Conservation (phyloP, 257 asterid species). For the Solanum bukasovii region DNA sequence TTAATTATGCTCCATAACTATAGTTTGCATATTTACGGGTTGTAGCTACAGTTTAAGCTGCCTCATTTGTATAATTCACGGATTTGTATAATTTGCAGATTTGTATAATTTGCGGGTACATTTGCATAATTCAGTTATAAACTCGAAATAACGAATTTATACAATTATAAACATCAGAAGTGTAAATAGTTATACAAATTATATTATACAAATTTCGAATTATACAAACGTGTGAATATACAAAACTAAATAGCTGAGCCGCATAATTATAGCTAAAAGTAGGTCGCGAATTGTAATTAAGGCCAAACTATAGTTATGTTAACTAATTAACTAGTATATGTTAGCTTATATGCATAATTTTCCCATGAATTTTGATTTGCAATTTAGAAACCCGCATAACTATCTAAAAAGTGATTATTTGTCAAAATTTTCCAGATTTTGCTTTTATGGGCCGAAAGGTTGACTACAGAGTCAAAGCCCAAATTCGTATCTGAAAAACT, state of each 20-base stretch:
- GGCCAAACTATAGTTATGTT: too few relatives aligned
- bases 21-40: background rate
- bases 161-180: background rate
- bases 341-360: background rate
- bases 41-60: too few relatives aligned
- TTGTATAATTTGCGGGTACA: background rate
- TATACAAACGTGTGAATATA: too few relatives aligned
- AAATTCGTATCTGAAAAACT: background rate
- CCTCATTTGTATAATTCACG: too few relatives aligned
- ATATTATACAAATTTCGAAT: too few relatives aligned
- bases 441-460: background rate
- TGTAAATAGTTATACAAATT: too few relatives aligned
- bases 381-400: background rate
- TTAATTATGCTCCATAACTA: background rate
- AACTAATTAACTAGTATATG: too few relatives aligned
- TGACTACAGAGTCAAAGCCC: background rate
- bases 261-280: too few relatives aligned
- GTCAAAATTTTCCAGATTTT: background rate
- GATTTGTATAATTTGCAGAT: too few relatives aligned
- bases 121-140: too few relatives aligned
- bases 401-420: background rate
- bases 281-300: background rate
- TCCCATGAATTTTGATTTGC: fast-evolving
- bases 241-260: background rate
- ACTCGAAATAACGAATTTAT: background rate